Base-by-base conservation (phyloP, 768 basidiomycete genomes). In the Saitozyma sp. region DNA sequence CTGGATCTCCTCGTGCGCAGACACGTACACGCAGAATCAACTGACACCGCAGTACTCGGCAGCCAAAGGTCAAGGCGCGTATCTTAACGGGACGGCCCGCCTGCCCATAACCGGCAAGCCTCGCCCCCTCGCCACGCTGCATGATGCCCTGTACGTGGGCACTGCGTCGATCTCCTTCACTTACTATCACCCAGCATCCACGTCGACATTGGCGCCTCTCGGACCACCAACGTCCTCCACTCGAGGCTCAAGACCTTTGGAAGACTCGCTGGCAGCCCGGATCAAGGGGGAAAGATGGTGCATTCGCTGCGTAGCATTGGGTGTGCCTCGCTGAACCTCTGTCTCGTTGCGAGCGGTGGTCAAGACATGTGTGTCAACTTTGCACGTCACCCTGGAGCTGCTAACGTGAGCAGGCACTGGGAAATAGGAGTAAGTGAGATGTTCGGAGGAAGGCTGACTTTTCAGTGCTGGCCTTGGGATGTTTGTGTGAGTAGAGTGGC, bases 41-140 rank as follows among this genome's bases (percentile, higher is more conserved):
- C 11, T 48, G 9, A 17, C 13, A 19, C 14, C 6, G 2, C 54
- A 73, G 70, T 95, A 92, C 81, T 88, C 87, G 11, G 94, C 87
- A 6, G 80, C 89, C 50, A 85, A 86, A 78, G 89, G 88, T 10
- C 86, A 87, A 59, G 93, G 94, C 19, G 88, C 95, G 5, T 90
- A 82, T 79, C 83, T 93, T 16, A 87, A 85, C 62, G 82, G 83
- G 55, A 79, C 63, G n/a, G n/a, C n/a, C 45, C 6, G 55, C 8
- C 39, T 56, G 40, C 55, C 55, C 8, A 56, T 56, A 16, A 56
- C 55, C 17, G 55, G 55, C 16, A 45, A 42, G 17, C 55, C 43
- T 38, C 40, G 55, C 9, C 55, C 39, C 11, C 55, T 56, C 5
- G 39, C 43, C 6, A 13, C 8, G 8, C 40, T 56, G 6, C 55